Evolutionary conservation across 2,329 filamentous ascomycete genomes (phyloP), one percentile per base, ranked within the genome.

Genomic region (Sarocladium oryzae): DNA sequence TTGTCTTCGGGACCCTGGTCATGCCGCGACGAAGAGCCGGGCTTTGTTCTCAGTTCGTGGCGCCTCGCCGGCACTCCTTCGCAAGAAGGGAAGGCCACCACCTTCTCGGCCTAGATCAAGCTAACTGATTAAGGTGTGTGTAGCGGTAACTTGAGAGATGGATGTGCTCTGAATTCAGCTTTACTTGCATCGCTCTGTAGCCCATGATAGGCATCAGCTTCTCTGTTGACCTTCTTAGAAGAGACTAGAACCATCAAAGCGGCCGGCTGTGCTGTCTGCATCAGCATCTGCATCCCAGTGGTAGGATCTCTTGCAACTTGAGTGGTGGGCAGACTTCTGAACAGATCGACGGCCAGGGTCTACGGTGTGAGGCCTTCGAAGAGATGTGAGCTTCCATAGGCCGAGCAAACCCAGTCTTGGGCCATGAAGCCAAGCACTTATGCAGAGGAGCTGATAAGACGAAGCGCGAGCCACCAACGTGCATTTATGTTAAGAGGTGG

Each of bases 21-120:
- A 33, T 48, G 43, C 43, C 43, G 43, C n/a, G 5, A 21, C 43
- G 43, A 48, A 48, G 43, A 48, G 43, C 43, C 43, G 43, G 43
- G 28, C 43, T 32, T 48, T 48, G n/a, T 48, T 48, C 28, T 48
- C 43, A 48, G 28, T 33, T 33, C 7, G 20, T 32, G 28, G 43
- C 28, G 26, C 40, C 43, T 33, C 26, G 43, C 43, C 43, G 43
- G 43, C 43, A 48, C 11, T 48, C 43, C 43, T 33, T 16, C 26
- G 26, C 43, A 11, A n/a, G 28, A 45, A 33, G 21, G 43, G 43
- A 24, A 15, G 21, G 26, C 43, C 43, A 48, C 21, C 40, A 26
- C 18, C 24, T 45, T 15, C 20, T 10, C 11, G 10, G 10, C 43
- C 11, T 24, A 48, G 43, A 48, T 32, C 43, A 23, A 13, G 43